Evolutionary conservation across 1,284 basidiomycete genomes (phyloP).

Genomic region (Boletus smithii): DNA sequence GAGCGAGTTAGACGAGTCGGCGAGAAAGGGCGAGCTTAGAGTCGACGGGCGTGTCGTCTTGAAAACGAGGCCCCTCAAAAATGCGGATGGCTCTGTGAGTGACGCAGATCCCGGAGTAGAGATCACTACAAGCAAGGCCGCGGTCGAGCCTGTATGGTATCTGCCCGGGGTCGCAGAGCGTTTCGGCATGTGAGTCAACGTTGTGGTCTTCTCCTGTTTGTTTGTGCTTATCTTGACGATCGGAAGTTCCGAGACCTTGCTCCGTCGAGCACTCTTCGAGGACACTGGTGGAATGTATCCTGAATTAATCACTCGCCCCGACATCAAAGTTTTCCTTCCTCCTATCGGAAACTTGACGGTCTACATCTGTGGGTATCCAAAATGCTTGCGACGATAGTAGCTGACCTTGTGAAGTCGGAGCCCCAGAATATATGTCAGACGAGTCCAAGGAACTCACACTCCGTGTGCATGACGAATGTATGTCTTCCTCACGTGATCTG

Average conservation of each 20-base stretch:
- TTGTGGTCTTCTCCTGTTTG: not conserved
- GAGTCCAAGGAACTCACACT: slow-evolving; percentile 84
- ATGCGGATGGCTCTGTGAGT: slow-evolving; percentile 59
- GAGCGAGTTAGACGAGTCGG: slow-evolving; percentile 84
- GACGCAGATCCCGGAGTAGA: slow-evolving; percentile 79
- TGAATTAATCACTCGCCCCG: slow-evolving; percentile 91
- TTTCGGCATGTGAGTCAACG: slow-evolving; percentile 73
- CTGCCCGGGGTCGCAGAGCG: slow-evolving; percentile 90
- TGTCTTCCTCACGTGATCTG: slow-evolving; percentile 27
- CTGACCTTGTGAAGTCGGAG: slow-evolving; percentile 58
- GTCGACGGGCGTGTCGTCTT: slow-evolving; percentile 86
- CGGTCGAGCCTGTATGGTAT: slow-evolving; percentile 93
- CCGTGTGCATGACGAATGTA: slow-evolving; percentile 93
- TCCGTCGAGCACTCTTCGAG: slow-evolving; percentile 89
- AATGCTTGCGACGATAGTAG: not conserved
- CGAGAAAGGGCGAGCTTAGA: slow-evolving; percentile 68
- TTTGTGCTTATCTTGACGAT: slow-evolving; percentile 1
- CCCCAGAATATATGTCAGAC: slow-evolving; percentile 76
- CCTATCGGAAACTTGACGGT: slow-evolving; percentile 91
- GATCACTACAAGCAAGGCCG: slow-evolving; percentile 83
- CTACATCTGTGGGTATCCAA: slow-evolving; percentile 75
- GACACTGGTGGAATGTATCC: slow-evolving; percentile 97
- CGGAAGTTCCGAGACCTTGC: slow-evolving; percentile 72
- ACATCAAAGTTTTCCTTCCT: slow-evolving; percentile 93
- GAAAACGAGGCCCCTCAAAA: slow-evolving; percentile 55